Evolutionary conservation across 176 grass and related monocot species (phyloP), one percentile per base, ranked within the genome.

Genomic region (Panicum miliaceum): DNA sequence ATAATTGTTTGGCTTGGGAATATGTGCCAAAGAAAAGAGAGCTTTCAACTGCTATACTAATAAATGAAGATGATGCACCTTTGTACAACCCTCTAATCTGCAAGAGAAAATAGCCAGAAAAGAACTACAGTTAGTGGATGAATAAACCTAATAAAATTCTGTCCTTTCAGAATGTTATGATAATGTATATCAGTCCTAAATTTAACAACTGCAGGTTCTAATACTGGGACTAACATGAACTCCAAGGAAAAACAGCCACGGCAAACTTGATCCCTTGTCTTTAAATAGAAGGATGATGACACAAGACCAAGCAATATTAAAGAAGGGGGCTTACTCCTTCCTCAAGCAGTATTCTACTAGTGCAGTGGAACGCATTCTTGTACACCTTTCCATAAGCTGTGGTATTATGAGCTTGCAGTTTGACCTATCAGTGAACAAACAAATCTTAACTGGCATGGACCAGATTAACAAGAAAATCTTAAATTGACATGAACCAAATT

Each of bases 351-450:
- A 93, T 93, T 68, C 85, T 86, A 76, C 80, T 98, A 65, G 92
- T 86, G 78, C 96, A 98, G 54, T 95, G 92, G 38, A 94, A 73
- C 34, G 91, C 92, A 88, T 98, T 98, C 85, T 82, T 93, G 87
- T 95, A 98, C 47, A 91, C 79, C 76, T 90, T 98, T 54, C 90
- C 87, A 18, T 87, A 81, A 86, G 85, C 87, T 6, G 79, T 94
- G 41, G 96, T 98, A 82, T 98, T 98, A 83, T 98, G 87, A 84
- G 91, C 91, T 93, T 98, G 96, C 86, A 98, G 68, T 90, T 98
- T 98, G 54, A 98, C 96, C 96, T 98, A 68, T 53, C 58, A 84
- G 36, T 72, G 12, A 71, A 63, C 6, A 78, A 8, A 71, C 36
- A 51, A 71, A 82, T 77, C 38, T 48, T 68, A 5, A 61, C 54